Percentiles rank a stretch among this genome's conserved stretches.
Conservation (phyloP, 306 rosid genomes). For the Morella rubra region DNA sequence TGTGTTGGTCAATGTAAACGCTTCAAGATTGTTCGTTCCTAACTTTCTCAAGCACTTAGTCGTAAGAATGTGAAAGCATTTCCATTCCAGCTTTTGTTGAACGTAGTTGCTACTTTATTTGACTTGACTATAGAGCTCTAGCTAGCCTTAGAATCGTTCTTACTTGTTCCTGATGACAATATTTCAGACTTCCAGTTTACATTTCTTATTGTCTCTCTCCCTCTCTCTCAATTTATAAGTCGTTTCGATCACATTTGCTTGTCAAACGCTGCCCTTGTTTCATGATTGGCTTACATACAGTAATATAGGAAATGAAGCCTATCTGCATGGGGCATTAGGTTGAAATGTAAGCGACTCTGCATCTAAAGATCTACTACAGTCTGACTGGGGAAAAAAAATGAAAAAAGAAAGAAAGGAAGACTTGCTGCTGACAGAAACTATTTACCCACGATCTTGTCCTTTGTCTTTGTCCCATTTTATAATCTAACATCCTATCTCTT, state of each 20-base stretch:
- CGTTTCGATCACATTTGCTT: slow-evolving; percentile 10
- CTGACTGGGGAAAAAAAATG: not conserved
- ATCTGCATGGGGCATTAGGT: slow-evolving; percentile 7
- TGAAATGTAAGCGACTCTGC: slow-evolving; percentile 1
- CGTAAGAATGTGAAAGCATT: slow-evolving; percentile 1
- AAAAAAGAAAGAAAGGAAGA: too few relatives aligned
- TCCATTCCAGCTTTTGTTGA: not conserved
- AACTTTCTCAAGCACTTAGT: not conserved
- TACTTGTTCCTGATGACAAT: not conserved
- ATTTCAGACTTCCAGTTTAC: not conserved
- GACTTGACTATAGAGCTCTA: not conserved
- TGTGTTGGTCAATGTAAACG: not conserved
- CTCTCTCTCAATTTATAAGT: not conserved
- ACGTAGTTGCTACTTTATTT: not conserved
- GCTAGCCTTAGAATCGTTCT: not conserved
- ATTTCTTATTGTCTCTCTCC: too few relatives aligned
- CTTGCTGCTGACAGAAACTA: too few relatives aligned
- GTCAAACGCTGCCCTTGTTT: slow-evolving; percentile 19
- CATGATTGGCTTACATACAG: slow-evolving; percentile 19
- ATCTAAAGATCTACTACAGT: not conserved
- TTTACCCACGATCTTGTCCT: not conserved
- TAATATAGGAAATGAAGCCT: not conserved
- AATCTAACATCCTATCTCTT: not conserved
- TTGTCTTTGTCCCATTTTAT: too few relatives aligned
- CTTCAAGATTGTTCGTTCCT: not conserved